Base-by-base conservation (phyloP, 2,329 filamentous ascomycete genomes). In the Neofusicoccum laricinum region DNA sequence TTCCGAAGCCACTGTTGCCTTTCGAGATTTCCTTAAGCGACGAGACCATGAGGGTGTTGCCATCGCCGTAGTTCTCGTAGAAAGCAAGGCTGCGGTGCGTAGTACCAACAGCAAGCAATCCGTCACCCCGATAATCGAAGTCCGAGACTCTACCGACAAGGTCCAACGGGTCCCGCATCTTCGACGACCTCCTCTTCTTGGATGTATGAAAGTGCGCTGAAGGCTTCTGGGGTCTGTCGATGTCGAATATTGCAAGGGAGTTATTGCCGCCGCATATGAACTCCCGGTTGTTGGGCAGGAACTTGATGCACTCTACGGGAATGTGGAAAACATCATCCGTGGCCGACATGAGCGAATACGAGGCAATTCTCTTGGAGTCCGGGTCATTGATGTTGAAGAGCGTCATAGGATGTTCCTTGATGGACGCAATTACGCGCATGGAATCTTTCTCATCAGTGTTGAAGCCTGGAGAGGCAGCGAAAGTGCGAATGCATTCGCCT, bases 251-350 rank as follows among this genome's bases (percentile, higher is more conserved):
- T 48, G 83, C 81, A 50, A 89, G 81, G 11, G 79, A 69, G 66
- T 82, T 83, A 43, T 82, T 77, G 2, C 79, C 79, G n/a, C 86
- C 86, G 4, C 85, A 84, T 58, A 88, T 74, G 73, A 89, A 88
- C 65, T 76, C 75, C 0, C 76, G 77, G 12, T 83, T 83, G 8
- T 78, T 73, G 3, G 76, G 70, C 3, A 74, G 77, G 71, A 86
- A 89, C n/a, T 80, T 69, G 2, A 89, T 79, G 15, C 40, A 46
- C 3, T 21, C 30, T 17, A 36, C 30, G 4, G 25, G 2, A 34
- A 59, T 5, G 4, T 46, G 15, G 2, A 21, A 12, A 12, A 46
- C 41, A 19, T 59, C 55, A 17, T 59, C 55, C 11, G 40, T 38
- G 4, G 21, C 30, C 32, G 82, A 84, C 68, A 84, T 78, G 45